Base-by-base conservation (phyloP, 169 alveolate genomes). In the Eimeria falciformis region DNA sequence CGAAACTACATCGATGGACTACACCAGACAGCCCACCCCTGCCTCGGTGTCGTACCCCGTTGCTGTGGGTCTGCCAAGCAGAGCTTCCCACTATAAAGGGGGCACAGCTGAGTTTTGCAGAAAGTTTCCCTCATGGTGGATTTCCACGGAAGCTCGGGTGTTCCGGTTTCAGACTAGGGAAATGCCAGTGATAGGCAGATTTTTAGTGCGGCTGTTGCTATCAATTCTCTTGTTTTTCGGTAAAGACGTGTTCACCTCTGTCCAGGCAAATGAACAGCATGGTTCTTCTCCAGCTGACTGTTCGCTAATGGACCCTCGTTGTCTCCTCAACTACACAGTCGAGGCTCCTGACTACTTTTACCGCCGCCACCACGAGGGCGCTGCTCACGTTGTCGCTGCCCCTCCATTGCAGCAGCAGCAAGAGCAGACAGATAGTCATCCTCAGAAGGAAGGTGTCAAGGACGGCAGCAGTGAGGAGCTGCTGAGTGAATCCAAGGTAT, bases 401-500 rank as follows among this genome's bases (percentile, higher is more conserved):
- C 47, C 45, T 12, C 66, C 14, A 14, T 25, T 27, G 55, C 82
- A 69, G 68, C 56, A 29, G 56, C 68, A 46, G 46, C 68, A 21
- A 40, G 25, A 77, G 86, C 47, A 46, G 85, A 5, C 65, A 53
- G 65, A 53, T n/a, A 53, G 65, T 17, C 65, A 12, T 53, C 40
- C 40, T 53, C 25, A n/a, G n/a, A 53, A 62, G 25, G 75, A 62
- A 62, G 75, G 43, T 17, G 3, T n/a, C 75, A 25, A 29, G 0
- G 75, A 53, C 65, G 65, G 17, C 65, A 53, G n/a, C 65, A 21
- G n/a, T 53, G 65, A 53, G n/a, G 65, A 50, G 53, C 2, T 69
- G 65, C 37, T 86, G 66, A 86, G 78, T n/a, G 75, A 86, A 40
- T 75, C 92, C 21, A 78, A 86, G 58, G 82, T 86, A 33, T 86